phyloP scores from a whole-genome alignment of 768 basidiomycete species.

The Kwoniella shandongensis region DNA sequence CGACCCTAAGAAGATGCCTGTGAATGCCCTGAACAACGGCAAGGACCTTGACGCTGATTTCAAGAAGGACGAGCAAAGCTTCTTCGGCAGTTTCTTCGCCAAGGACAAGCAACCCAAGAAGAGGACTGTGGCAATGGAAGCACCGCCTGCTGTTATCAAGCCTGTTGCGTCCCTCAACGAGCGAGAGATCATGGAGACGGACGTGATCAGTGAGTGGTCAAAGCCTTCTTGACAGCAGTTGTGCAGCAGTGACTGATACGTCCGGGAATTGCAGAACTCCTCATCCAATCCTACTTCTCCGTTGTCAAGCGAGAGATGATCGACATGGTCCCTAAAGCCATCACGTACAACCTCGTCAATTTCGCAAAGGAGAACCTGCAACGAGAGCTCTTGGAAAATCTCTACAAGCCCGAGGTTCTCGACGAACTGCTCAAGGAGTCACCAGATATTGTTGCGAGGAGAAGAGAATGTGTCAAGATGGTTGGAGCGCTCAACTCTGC shows the following conservation, averaged over 20 bases:
- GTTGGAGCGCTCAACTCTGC: conserved; percentile 92
- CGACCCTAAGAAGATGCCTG: conserved; percentile 72
- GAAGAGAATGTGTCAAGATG: conserved; percentile 94
- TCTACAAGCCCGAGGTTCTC: conserved; percentile 95
- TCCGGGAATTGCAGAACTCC: conserved; percentile 80
- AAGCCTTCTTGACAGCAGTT: neutral
- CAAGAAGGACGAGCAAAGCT: conserved; percentile 85
- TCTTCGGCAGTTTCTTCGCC: conserved; percentile 96
- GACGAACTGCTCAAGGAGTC: conserved; percentile 85
- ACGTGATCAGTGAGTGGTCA: conserved; percentile 85
- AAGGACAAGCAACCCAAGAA: conserved; percentile 53
- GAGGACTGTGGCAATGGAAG: conserved; percentile 58
- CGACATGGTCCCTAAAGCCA: conserved; percentile 98
- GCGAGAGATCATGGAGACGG: conserved; percentile 95
- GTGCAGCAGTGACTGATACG: neutral
- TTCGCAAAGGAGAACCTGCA: conserved; percentile 93
- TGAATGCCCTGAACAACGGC: conserved; percentile 78
- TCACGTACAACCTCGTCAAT: conserved; percentile 84
- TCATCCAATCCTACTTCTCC: conserved; percentile 96
- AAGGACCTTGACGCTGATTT: conserved; percentile 88
- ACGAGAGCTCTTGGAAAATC: conserved; percentile 86
- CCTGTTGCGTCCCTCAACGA: conserved; percentile 90
- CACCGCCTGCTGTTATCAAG: conserved; percentile 79
- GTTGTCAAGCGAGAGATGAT: conserved; percentile 97
- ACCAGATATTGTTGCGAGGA: conserved; percentile 53